Percentiles rank a stretch among this genome's conserved stretches.
phyloP scores from a whole-genome alignment of 2,329 filamentous ascomycete genomes.

The Akanthomyces lecanii region DNA sequence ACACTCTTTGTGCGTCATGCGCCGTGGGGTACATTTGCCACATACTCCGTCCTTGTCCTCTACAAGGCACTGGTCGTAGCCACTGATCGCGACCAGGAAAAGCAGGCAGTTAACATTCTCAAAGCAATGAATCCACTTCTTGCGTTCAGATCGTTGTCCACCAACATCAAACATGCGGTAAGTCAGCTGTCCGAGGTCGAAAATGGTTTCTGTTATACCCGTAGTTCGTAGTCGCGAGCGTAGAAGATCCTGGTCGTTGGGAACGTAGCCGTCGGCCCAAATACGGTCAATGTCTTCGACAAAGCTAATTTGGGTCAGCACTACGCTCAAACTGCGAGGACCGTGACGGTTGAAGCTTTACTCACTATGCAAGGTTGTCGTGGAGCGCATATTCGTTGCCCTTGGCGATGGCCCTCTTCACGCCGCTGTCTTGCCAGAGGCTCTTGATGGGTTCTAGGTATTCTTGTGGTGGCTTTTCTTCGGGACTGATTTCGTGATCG shows the following conservation, averaged over 20 bases:
- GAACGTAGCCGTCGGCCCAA: slow-evolving; percentile 74
- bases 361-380: slow-evolving; percentile 91
- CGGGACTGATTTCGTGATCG: slow-evolving; percentile 76
- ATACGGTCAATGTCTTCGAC: slow-evolving; percentile 73
- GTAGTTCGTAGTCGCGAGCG: slow-evolving; percentile 88
- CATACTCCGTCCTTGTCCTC: slow-evolving; percentile 94
- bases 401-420: slow-evolving; percentile 82
- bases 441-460: slow-evolving; percentile 77
- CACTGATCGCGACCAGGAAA: slow-evolving; percentile 91
- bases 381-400: slow-evolving; percentile 96
- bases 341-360: slow-evolving; percentile 20
- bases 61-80: slow-evolving; percentile 92
- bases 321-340: background rate
- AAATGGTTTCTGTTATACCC: slow-evolving; percentile 91
- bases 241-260: slow-evolving; percentile 90
- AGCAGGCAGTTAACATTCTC: slow-evolving; percentile 89
- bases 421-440: slow-evolving; percentile 78
- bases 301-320: slow-evolving; percentile 55
- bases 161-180: slow-evolving; percentile 98
- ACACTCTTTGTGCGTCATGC: background rate
- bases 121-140: slow-evolving; percentile 98
- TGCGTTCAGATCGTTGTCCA: slow-evolving; percentile 85
- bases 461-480: slow-evolving; percentile 73
- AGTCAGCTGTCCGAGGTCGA: slow-evolving; percentile 85
- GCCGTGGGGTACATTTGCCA: slow-evolving; percentile 19